Conservation (phyloP, 2,329 filamentous ascomycete species). For the Mycogone perniciosa region DNA sequence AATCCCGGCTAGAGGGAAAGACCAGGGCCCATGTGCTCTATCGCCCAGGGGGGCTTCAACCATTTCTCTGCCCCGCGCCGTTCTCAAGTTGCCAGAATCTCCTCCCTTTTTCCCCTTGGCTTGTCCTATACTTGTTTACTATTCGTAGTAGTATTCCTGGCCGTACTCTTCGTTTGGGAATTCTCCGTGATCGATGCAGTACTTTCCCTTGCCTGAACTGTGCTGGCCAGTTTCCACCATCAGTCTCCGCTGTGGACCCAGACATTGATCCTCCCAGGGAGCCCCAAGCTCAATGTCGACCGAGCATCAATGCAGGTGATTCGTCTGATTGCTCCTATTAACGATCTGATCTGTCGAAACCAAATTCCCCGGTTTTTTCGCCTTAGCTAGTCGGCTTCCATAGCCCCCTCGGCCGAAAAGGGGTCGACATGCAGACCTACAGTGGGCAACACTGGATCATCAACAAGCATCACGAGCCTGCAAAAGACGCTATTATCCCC, state of each 20-base stretch:
- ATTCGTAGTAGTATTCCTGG: too few species aligned
- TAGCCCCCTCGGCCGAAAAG: slow-evolving; percentile 1
- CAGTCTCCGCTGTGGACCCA: slow-evolving; percentile 12
- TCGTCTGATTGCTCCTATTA: slow-evolving; percentile 10
- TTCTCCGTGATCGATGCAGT: slow-evolving; percentile 8
- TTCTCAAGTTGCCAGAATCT: slow-evolving; percentile 9
- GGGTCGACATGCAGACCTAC: background rate
- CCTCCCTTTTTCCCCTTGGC: slow-evolving; percentile 10
- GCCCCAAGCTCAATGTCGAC: slow-evolving; percentile 10
- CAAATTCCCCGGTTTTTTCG: slow-evolving; percentile 6
- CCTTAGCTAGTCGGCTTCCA: slow-evolving; percentile 1
- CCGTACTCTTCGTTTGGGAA: background rate
- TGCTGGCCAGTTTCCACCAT: slow-evolving; percentile 12
- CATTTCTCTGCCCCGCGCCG: slow-evolving; percentile 13
- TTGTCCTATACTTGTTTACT: background rate
- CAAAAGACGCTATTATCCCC: background rate
- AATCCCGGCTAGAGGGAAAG: slow-evolving; percentile 10
- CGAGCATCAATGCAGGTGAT: slow-evolving; percentile 11
- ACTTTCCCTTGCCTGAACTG: slow-evolving; percentile 4
- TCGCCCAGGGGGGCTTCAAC: slow-evolving; percentile 12
- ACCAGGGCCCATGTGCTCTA: slow-evolving; percentile 10
- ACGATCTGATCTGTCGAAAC: slow-evolving; percentile 10
- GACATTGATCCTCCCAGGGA: slow-evolving; percentile 9
- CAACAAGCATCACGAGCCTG: slow-evolving; percentile 4
- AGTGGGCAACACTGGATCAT: slow-evolving; percentile 1